phyloP scores from a whole-genome alignment of 2,329 filamentous ascomycete species.

The Orbilia oligospora region DNA sequence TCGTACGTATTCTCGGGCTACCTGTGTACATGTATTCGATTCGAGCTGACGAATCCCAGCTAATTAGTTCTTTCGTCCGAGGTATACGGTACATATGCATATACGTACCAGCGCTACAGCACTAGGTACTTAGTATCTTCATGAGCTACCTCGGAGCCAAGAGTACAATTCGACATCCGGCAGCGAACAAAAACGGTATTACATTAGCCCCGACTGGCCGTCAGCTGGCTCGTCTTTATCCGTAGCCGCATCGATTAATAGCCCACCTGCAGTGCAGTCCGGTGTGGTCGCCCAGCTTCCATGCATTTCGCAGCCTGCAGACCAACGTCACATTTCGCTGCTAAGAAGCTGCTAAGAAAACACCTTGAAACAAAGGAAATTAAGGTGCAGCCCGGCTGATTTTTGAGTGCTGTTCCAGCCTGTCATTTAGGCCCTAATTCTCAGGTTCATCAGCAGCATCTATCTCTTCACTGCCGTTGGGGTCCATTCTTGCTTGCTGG shows the following conservation, averaged over 20 bases:
- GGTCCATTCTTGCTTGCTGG: background rate
- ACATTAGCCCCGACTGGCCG: slow-evolving; percentile 15
- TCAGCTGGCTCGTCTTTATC: slow-evolving; percentile 18
- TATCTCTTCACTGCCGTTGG: background rate
- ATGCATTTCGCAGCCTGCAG: slow-evolving; percentile 41
- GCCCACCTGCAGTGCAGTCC: background rate
- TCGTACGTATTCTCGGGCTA: no score
- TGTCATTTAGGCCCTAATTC: slow-evolving; percentile 12
- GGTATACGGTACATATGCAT: no score
- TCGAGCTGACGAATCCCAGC: background rate
- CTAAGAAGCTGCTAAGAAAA: slow-evolving; percentile 12
- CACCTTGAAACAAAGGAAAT: slow-evolving; percentile 31
- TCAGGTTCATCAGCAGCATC: background rate
- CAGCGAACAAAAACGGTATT: slow-evolving; percentile 3
- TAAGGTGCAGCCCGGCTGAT: slow-evolving; percentile 24
- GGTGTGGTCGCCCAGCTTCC: slow-evolving; percentile 20
- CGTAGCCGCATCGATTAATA: slow-evolving; percentile 11
- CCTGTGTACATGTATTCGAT: no score
- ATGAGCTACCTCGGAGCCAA: slow-evolving; percentile 11
- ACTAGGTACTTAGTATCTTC: background rate
- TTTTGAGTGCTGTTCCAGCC: slow-evolving; percentile 11
- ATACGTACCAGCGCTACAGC: background rate
- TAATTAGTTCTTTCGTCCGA: background rate
- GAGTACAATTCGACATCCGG: background rate
- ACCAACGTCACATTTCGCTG: slow-evolving; percentile 51